Evolutionary conservation across 306 rosid species (phyloP), one percentile per base, ranked within the genome.

Genomic region (Sesbania bispinosa): DNA sequence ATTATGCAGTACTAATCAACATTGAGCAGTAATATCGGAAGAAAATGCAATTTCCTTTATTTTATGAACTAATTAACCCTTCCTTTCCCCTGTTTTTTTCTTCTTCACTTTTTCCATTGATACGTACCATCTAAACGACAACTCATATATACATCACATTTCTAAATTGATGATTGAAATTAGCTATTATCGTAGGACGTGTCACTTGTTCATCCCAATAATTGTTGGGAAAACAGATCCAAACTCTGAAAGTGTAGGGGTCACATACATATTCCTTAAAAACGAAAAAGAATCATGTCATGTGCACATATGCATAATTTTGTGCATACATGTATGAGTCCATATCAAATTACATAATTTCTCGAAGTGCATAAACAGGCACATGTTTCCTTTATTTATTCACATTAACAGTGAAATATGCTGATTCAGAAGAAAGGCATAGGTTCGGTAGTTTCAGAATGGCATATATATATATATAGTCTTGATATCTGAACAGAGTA

Each of bases 291-390:
- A 48, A 60, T 68, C 38, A 26, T 35, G 7, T 5, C 70, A 77
- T 50, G 65, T 77, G 66, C 58, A 46, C 29, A 57, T n/a, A n/a
- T n/a, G n/a, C n/a, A n/a, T 26, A 41, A 69, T 53, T 39, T 35
- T 71, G 15, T 71, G 32, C 46, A 6, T 38, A 36, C 38, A 38
- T 33, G 21, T 0, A 45, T 59, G 61, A 21, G 41, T 47, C 69
- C 46, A 41, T 39, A 19, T 54, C 50, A 42, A 41, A 29, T 36
- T n/a, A n/a, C n/a, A 35, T 7, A 21, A 48, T 27, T 39, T 50
- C 48, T 60, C 30, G 42, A 41, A 27, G 26, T 10, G 11, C 30
- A 36, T 20, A 30, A 58, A 32, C 19, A 26, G n/a, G 29, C 10
- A 59, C 36, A 67, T 11, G 39, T 16, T 50, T 5, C 47, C 26